phyloP scores from a whole-genome alignment of 768 basidiomycete species.

The Vararia minispora region DNA sequence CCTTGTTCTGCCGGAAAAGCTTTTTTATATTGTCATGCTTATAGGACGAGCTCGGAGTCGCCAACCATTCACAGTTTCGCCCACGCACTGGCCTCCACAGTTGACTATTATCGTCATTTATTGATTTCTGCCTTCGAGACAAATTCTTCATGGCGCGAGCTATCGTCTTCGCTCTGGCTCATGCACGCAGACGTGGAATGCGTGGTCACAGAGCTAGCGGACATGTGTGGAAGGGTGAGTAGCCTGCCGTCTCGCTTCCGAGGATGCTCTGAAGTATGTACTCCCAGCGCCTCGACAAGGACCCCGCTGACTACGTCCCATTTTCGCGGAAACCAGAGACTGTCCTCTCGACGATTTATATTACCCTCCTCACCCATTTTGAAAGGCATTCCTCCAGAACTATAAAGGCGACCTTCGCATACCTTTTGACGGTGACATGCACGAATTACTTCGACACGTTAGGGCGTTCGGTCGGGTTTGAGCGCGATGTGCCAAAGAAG shows the following conservation, averaged over 20 bases:
- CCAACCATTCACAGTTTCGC: conserved; percentile 19
- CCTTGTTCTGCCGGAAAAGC: background rate
- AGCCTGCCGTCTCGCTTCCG: background rate
- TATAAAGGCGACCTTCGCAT: conserved; percentile 49
- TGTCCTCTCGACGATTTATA: conserved; percentile 53
- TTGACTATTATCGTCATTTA: conserved; percentile 16
- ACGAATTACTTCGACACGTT: conserved; percentile 49
- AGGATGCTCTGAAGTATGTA: background rate
- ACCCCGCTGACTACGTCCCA: conserved; percentile 10
- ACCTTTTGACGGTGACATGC: conserved; percentile 54
- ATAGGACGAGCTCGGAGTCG: conserved; percentile 3
- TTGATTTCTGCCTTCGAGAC: no score
- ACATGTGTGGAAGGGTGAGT: conserved; percentile 50
- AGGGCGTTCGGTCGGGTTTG: conserved; percentile 48
- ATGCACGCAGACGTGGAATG: conserved; percentile 16
- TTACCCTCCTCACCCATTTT: conserved; percentile 40
- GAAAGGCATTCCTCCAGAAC: conserved; percentile 37
- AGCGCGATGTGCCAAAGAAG: conserved; percentile 6
- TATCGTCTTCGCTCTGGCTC: conserved; percentile 17
- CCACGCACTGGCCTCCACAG: conserved; percentile 17
- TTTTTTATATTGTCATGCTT: background rate
- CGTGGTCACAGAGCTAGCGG: conserved; percentile 32
- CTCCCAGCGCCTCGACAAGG: conserved; percentile 8
- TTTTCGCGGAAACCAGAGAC: conserved; percentile 24
- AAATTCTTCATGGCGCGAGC: background rate